Evolutionary conservation across 2,329 filamentous ascomycete species (phyloP).

Genomic region (Ustilaginoidea virens): DNA sequence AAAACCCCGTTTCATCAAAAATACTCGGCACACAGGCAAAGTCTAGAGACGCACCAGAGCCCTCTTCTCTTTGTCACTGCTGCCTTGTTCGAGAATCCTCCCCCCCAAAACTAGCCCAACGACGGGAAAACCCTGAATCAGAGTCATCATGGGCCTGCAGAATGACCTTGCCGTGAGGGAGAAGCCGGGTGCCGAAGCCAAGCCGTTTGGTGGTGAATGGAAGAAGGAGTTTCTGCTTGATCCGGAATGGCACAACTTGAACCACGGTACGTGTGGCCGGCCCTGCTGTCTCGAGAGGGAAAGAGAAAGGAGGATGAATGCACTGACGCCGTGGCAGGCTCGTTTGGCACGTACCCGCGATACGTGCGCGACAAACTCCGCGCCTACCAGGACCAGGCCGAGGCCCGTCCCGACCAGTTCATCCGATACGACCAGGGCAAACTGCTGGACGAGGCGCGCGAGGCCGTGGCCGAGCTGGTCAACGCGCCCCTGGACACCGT

Average conservation of each 20-base stretch:
- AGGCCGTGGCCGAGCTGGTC: conserved; percentile 51
- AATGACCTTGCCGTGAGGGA: conserved; percentile 1
- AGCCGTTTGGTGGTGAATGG: conserved; percentile 22
- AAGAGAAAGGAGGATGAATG: no score
- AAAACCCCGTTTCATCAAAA: no score
- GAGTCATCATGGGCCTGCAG: conserved; percentile 3
- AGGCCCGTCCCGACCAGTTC: conserved; percentile 60
- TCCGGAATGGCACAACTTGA: conserved; percentile 54
- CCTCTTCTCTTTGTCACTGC: no score
- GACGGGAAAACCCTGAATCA: no score
- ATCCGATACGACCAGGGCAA: conserved; percentile 51
- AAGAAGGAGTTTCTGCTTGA: conserved; percentile 55
- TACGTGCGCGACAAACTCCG: conserved; percentile 43
- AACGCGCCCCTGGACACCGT: conserved; percentile 49
- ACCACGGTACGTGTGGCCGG: conserved; percentile 53
- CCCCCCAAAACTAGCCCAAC: no score
- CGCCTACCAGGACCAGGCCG: conserved; percentile 49
- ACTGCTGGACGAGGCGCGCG: conserved; percentile 50
- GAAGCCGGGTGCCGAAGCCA: not conserved
- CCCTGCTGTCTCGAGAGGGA: no score
- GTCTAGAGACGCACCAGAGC: no score
- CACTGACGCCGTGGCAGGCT: conserved; percentile 35
- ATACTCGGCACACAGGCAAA: no score
- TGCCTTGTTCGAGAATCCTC: no score
- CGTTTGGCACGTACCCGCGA: conserved; percentile 62